Evolutionary conservation across 1,139 yeast genomes (phyloP).

Genomic region (Geotrichum restrictum): DNA sequence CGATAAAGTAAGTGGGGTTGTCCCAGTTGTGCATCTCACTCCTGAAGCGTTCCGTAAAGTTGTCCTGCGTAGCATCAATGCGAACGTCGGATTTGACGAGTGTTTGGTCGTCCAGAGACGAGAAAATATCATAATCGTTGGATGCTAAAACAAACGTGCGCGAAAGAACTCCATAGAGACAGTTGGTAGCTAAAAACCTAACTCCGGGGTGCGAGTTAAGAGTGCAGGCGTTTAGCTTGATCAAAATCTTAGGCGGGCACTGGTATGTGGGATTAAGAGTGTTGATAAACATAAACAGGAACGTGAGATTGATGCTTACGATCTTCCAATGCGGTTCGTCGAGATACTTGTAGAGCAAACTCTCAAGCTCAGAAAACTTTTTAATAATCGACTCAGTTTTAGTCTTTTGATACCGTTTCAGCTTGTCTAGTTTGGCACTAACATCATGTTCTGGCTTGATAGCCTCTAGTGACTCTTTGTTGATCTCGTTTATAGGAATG

Average conservation of each 20-base stretch:
- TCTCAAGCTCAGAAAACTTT: constrained; percentile 17
- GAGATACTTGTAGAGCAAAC: constrained; percentile 14
- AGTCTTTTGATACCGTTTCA: constrained; percentile 51
- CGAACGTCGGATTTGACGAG: constrained; percentile 38
- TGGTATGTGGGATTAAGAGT: constrained; percentile 46
- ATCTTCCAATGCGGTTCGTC: constrained; percentile 65
- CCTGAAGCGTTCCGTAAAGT: constrained; percentile 46
- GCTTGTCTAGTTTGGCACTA: constrained; percentile 50
- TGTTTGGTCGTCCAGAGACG: constrained; percentile 27
- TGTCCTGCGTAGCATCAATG: constrained; percentile 44
- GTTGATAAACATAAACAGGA: constrained; percentile 54
- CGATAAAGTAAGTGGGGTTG: constrained; percentile 33
- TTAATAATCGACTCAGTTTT: constrained; percentile 22
- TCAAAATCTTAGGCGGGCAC: constrained; percentile 45
- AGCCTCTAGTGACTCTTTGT: constrained; percentile 45
- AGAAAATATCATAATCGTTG: constrained; percentile 50
- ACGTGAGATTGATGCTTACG: constrained; percentile 51
- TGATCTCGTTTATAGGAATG: constrained; percentile 40
- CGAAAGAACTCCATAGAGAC: constrained; percentile 60
- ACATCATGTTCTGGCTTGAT: constrained; percentile 62
- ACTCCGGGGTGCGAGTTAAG: constrained; percentile 71
- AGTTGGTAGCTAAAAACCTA: constrained; percentile 46
- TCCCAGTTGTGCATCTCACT: constrained; percentile 49
- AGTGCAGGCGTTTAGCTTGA: constrained; percentile 51
- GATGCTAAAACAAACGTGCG: constrained; percentile 55